Base-by-base conservation (phyloP, 495 filamentous ascomycete species). In the Lasiosphaeris hirsuta region DNA sequence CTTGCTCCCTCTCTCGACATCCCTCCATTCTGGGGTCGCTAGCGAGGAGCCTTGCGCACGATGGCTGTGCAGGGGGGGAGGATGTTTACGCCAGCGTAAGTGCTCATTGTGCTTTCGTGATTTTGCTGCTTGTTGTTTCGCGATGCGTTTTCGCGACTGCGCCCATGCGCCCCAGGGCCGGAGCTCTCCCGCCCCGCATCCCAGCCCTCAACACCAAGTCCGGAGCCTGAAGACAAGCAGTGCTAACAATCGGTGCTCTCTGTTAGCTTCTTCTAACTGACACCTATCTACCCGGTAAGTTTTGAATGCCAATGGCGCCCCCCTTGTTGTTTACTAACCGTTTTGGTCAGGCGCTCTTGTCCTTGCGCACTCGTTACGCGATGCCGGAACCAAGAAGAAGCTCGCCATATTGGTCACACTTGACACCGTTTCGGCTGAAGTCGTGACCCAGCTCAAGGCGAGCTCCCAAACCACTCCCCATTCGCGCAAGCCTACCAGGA, bases 361-460 rank as follows among this genome's bases (percentile, higher is more conserved):
- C 35, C 83, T 99, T 57, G 93, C 90, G 53, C 91, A 97, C 77
- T 97, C 94, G 37, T 77, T 99, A 49, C 89, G 90, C 73, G 95
- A 97, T 86, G 88, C 85, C 64, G 89, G 90, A 51, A 90, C 94
- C 30, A 85, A 74, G 53, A 94, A 90, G 75, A 92, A 88, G 75
- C 79, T 99, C 60, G 90, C 89, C 47, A 86, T 87, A 63, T 78
- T 97, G 50, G 85, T 90, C 65, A 96, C 90, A 10, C 78, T 86
- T 30, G 90, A 93, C 60, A 85, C 74, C 33, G 76, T 97, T 50
- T 86, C 84, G 15, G 69, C 81, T 15, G 84, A 83, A 17, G 90
- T 90, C 19, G 78, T 97, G 33, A 79, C 80, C 9, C 85, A 94
- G 74, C 81, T 98, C 62, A 84, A 86, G 81, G 93, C 41, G 67